Evolutionary conservation across 139 green algal species (phyloP).

Genomic region (Dunaliella primolecta): DNA sequence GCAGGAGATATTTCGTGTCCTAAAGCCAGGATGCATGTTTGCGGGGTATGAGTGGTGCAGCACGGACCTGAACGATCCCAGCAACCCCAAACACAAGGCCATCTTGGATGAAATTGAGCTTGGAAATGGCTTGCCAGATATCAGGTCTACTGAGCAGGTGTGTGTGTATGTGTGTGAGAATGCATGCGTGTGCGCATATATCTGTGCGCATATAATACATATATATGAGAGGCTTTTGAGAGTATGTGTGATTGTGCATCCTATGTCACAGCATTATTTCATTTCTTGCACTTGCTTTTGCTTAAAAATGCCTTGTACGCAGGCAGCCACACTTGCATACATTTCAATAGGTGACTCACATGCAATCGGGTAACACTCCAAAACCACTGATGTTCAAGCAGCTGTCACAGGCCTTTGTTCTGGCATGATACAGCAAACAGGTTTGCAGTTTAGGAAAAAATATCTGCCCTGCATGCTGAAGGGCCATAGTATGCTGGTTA

Average conservation of each 20-base stretch:
- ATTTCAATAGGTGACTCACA: too few species aligned
- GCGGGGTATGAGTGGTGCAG: conserved; percentile 95
- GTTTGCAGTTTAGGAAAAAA: too few species aligned
- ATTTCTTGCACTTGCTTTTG: not conserved
- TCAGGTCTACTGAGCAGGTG: not conserved
- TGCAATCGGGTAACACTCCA: too few species aligned
- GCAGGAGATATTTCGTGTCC: conserved; percentile 85
- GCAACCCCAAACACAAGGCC: conserved; percentile 81
- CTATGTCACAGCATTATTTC: not conserved
- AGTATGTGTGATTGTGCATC: not conserved
- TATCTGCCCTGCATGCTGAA: too few species aligned
- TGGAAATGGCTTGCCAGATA: conserved; percentile 90
- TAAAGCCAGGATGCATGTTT: conserved; percentile 91
- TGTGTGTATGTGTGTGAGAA: too few species aligned
- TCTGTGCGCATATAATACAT: not conserved
- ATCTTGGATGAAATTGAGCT: conserved; percentile 96
- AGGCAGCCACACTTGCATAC: not conserved
- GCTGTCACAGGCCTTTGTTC: too few species aligned
- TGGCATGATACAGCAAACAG: too few species aligned
- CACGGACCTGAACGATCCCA: conserved; percentile 77
- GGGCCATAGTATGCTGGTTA: too few species aligned
- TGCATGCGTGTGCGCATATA: too few species aligned
- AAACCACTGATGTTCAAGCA: too few species aligned
- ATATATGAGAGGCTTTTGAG: not conserved
- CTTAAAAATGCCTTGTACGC: not conserved